Base-by-base conservation (phyloP, 2,329 filamentous ascomycete species). In the Trichoderma atroviride region DNA sequence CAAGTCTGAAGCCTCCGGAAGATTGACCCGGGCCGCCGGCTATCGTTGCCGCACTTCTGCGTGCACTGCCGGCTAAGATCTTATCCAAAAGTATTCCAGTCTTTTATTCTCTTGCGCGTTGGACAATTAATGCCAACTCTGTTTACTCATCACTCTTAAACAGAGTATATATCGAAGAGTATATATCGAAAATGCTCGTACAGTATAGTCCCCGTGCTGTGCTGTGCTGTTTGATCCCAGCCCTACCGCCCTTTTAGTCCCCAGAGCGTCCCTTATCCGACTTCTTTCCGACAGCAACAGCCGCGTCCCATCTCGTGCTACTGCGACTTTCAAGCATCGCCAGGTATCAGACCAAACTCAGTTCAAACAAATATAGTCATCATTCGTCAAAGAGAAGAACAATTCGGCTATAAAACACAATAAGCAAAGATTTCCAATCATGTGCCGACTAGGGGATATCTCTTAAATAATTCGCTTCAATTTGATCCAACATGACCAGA, bases 391-490 rank as follows among this genome's bases (percentile, higher is more conserved):
- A 58, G 6, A 24, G 31, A 58, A 37, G n/a, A 58, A 58, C 1
- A 60, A 40, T 7, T 11, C 27, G n/a, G 29, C 27, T 5, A 47
- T 22, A 61, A 47, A 61, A 60, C 43, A 58, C 40, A 53, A 37
- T 33, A 31, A 55, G 4, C 27, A 29, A 50, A 16, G 3, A 31
- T 31, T 24, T 65, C 52, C 52, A 47, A 37, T 27, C 62, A 19
- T 24, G 14, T n/a, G 50, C 24, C n/a, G 33, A 24, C 47, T 55
- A 10, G 33, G 27, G 33, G 40, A 40, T 40, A 65, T 65, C 24
- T 65, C 62, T 65, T 53, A 47, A 13, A n/a, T 19, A 57, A 33
- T 47, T 50, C 40, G 63, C 58, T 56, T 47, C 66, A 63, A 52
- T 57, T 52, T 63, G 24, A 27, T n/a, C 33, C 13, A 40, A 50